These are phyloP conservation scores for Mangifera indica DNA, from an alignment of 345 rosid species.

Conservation along the genomic window DNA sequence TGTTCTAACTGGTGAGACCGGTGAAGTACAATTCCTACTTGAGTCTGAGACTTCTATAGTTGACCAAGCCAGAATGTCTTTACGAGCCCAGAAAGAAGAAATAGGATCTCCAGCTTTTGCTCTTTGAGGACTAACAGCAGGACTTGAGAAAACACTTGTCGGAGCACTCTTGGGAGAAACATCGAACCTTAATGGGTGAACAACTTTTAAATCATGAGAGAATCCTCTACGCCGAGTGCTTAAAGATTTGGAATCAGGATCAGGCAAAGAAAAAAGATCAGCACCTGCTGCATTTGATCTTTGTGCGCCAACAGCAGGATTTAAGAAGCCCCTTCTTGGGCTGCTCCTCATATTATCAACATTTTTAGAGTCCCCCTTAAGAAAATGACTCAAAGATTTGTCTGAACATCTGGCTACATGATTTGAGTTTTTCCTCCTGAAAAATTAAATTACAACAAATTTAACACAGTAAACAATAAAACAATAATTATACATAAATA, in stretches of 20 bases:
- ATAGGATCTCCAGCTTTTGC: constrained; percentile 21
- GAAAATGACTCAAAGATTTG: constrained; percentile 19
- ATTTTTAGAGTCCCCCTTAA: constrained; percentile 26
- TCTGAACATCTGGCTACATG: constrained; percentile 17
- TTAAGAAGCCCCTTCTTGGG: constrained; percentile 34
- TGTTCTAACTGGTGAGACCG: constrained; percentile 22
- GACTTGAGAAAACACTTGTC: constrained; percentile 51
- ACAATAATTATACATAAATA: too few species aligned
- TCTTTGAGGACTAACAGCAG: constrained; percentile 44
- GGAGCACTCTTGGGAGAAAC: constrained; percentile 58
- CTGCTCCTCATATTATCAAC: constrained; percentile 23
- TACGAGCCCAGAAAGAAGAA: constrained; percentile 19
- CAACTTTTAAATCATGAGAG: constrained; percentile 24
- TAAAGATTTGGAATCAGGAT: constrained; percentile 19
- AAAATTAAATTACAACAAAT: not conserved
- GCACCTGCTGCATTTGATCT: constrained; percentile 21
- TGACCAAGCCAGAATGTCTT: constrained; percentile 18
- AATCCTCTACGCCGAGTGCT: constrained; percentile 30
- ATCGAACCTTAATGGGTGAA: constrained; percentile 30
- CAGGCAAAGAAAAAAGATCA: constrained; percentile 21
- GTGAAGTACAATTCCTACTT: constrained; percentile 23
- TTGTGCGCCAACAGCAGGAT: constrained; percentile 38
- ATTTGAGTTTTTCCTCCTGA: constrained; percentile 32
- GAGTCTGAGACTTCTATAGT: constrained; percentile 24
- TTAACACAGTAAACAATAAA: not conserved